Evolutionary conservation across 1,284 basidiomycete species (phyloP).

Genomic region (Rhodotorula glutinis): DNA sequence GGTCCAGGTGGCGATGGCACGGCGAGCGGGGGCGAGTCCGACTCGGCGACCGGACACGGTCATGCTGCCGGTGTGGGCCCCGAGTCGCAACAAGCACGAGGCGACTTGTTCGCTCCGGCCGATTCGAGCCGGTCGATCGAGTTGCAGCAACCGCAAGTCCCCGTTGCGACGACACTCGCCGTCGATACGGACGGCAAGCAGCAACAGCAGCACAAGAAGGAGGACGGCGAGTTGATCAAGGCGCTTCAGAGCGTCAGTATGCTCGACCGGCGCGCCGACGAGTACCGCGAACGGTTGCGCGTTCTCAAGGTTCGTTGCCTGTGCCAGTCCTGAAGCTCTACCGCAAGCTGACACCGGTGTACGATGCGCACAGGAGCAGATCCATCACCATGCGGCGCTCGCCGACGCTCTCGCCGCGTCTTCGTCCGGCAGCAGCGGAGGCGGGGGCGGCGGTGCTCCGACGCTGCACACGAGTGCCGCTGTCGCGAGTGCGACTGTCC

Average conservation of each 20-base stretch:
- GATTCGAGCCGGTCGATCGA: too few relatives aligned
- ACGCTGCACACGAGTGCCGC: not conserved
- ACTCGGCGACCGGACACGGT: too few relatives aligned
- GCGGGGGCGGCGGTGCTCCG: not conserved
- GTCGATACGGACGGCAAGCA: not conserved
- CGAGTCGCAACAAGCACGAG: too few relatives aligned
- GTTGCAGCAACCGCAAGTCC: not conserved
- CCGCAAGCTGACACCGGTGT: not conserved
- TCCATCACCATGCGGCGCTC: constrained; percentile 30
- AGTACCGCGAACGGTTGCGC: constrained; percentile 28
- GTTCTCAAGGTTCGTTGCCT: constrained; percentile 18
- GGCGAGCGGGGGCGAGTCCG: not conserved
- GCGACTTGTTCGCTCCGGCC: too few relatives aligned
- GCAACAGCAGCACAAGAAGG: constrained; percentile 5
- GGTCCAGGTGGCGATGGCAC: not conserved
- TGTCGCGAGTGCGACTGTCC: not conserved
- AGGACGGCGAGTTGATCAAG: constrained; percentile 29
- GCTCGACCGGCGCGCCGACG: constrained; percentile 27
- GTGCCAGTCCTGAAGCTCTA: too few relatives aligned
- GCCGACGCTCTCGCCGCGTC: constrained; percentile 21
- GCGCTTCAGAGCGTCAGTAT: constrained; percentile 24
- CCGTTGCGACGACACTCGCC: too few relatives aligned
- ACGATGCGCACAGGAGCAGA: constrained; percentile 13
- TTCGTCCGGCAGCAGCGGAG: not conserved
- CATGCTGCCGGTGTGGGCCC: too few relatives aligned